phyloP scores from a whole-genome alignment of 192 early-diverging fungal species.

The Geranomyces michiganensis region DNA sequence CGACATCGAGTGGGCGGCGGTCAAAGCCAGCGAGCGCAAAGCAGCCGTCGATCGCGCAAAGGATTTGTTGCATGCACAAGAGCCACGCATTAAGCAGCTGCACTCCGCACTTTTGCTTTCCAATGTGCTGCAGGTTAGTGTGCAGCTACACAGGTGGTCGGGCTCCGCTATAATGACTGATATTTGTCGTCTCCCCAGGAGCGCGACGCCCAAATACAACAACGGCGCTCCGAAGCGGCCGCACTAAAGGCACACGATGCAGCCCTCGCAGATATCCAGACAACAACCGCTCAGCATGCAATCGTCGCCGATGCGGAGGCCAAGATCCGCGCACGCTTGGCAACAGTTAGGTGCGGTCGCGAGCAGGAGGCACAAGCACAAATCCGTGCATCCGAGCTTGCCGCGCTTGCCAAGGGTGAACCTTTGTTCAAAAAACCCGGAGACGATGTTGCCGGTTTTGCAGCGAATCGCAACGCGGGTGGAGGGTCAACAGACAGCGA shows the following conservation, averaged over 20 bases:
- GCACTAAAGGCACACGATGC: background rate
- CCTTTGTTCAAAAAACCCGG: too few species aligned
- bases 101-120: slow-evolving; percentile 44
- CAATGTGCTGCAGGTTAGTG: slow-evolving; percentile 49
- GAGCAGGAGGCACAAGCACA: slow-evolving; percentile 17
- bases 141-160: slow-evolving; percentile 6
- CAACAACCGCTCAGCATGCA: slow-evolving; percentile 15
- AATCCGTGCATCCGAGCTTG: background rate
- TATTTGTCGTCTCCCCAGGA: slow-evolving; percentile 37
- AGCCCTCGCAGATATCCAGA: background rate
- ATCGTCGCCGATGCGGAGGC: slow-evolving; percentile 5
- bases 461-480: too few species aligned
- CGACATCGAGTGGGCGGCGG: slow-evolving; percentile 48
- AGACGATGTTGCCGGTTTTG: too few species aligned
- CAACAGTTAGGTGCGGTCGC: slow-evolving; percentile 6
- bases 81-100: slow-evolving; percentile 38
- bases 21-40: slow-evolving; percentile 36
- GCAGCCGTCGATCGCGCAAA: slow-evolving; percentile 46
- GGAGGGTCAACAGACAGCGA: too few species aligned
- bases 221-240: slow-evolving; percentile 15
- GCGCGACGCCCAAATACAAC: slow-evolving; percentile 42
- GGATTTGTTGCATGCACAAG: slow-evolving; percentile 40
- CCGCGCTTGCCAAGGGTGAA: too few species aligned
- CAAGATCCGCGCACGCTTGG: slow-evolving; percentile 8
- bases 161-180: background rate